Base-by-base conservation (phyloP, 2,329 filamentous ascomycete species). In the Bipolaris sorokiniana region DNA sequence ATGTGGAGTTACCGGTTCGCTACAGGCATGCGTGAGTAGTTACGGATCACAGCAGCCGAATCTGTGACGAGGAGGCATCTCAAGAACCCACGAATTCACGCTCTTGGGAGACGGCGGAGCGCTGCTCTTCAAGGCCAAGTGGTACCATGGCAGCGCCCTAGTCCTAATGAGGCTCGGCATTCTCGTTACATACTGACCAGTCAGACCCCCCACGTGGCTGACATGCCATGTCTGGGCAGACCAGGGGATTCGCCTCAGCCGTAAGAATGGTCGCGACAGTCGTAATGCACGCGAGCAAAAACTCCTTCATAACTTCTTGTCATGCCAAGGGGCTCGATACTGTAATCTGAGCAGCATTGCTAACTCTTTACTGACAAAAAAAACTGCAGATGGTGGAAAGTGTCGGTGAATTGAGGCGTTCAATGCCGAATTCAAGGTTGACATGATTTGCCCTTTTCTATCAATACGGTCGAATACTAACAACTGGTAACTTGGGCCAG, bases 41-140 rank as follows among this genome's bases (percentile, higher is more conserved):
- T 37, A 59, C 56, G 63, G 54, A 56, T 58, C 59, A 58, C 41
- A 51, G 63, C 54, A 51, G 56, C 67, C 59, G 59, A 63, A 62
- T 66, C 51, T 46, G 62, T 63, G 64, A 65, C 61, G 51, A 63
- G 44, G 60, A 64, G 62, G 60, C 65, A 66, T 66, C 56, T 61
- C 54, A 55, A 54, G 51, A 58, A 54, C 51, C 59, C 55, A 57
- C 56, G 54, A 45, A 54, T 61, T 58, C 54, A 56, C 61, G 53
- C 63, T 61, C 62, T 54, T 57, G 45, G 56, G 51, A 62, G 58
- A 59, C 16, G 55, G 52, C 56, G 54, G 56, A 56, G 62, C 60
- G 57, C 42, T 59, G 55, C 54, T 49, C 52, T 50, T 51, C 20
- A 58, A 48, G 51, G 64, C 66, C 65, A 67, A 69, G 66, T 59